phyloP scores from a whole-genome alignment of 2,329 filamentous ascomycete genomes.

The Penicillium sp. region DNA sequence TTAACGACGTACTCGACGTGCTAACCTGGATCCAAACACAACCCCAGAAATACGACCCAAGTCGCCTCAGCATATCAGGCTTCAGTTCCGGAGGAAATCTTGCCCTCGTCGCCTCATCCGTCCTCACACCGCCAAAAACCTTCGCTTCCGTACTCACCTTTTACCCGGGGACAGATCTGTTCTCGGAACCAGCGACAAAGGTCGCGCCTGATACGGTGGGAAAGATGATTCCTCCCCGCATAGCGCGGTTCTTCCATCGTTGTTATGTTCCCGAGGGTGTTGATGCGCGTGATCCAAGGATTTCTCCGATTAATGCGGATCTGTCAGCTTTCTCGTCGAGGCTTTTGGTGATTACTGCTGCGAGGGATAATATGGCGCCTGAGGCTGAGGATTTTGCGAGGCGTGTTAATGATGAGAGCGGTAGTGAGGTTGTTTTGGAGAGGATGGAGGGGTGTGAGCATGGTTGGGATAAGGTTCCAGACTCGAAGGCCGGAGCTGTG shows the following conservation, averaged over 20 bases:
- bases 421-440: constrained; percentile 26
- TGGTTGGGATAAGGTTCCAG: constrained; percentile 38
- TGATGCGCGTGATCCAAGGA: constrained; percentile 29
- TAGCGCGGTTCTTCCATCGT: constrained; percentile 27
- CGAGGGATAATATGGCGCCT: constrained; percentile 27
- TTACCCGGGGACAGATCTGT: constrained; percentile 30
- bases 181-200: constrained; percentile 20
- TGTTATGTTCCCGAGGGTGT: constrained; percentile 29
- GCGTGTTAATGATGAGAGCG: constrained; percentile 20
- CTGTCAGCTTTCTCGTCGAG: constrained; percentile 23
- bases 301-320: constrained; percentile 30
- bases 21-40: constrained; percentile 39
- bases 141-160: constrained; percentile 36
- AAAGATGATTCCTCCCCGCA: constrained; percentile 20
- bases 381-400: constrained; percentile 31
- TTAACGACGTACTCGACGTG: constrained; percentile 43
- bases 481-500: constrained; percentile 23
- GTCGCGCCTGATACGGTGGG: constrained; percentile 22
- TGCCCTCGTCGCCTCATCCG: constrained; percentile 33
- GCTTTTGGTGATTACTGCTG: constrained; percentile 32
- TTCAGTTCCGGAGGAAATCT: constrained; percentile 49
- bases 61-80: constrained; percentile 38
- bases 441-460: constrained; percentile 38
- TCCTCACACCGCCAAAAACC: constrained; percentile 27
- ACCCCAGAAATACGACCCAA: constrained; percentile 34